Evolutionary conservation across 2,329 filamentous ascomycete genomes (phyloP), one percentile per base, ranked within the genome.

Genomic region (Thermothelomyces thermophilus): DNA sequence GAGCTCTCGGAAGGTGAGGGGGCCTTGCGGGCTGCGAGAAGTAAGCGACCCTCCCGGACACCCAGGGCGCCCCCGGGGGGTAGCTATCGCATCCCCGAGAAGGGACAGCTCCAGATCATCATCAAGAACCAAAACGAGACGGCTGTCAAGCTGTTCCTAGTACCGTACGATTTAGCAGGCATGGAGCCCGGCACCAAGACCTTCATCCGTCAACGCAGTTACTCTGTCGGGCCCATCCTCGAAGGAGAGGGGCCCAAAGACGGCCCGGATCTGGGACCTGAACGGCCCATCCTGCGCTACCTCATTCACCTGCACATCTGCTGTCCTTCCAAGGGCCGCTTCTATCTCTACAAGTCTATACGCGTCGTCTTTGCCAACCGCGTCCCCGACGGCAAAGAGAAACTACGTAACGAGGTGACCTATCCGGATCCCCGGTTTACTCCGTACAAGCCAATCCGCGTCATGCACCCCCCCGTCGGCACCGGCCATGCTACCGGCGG

Each of bases 61-160:
- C 64, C 66, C 13, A 72, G 66, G 66, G 80, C 84, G 14, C 87
- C 90, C 0, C 86, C 88, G 0, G 89, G 90, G 7, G 91, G 93
- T 31, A 88, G 87, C 62, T 98, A 97, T 66, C 84, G 93, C 37
- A 95, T 98, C 46, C 93, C 93, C 0, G 84, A 93, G 62, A 86
- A 90, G 66, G 93, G 93, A 0, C 93, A 97, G 67, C 74, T 98
- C 13, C 93, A 98, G 62, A 95, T 98, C 56, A 85, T 98, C 54
- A 88, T 98, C 65, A 97, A 97, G 66, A 98, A 97, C 61, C 91
- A 90, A 14, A 95, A 97, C 70, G 97, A 97, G 65, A 97, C 93
- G 3, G 93, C 93, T 1, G 91, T 97, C 48, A 97, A 98, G 66
- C 74, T 98, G 0, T 97, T 97, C 60, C 75, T 97, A 20, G 82